Conservation (phyloP, 2,329 filamentous ascomycete genomes). For the Pseudogymnoascus sp. region DNA sequence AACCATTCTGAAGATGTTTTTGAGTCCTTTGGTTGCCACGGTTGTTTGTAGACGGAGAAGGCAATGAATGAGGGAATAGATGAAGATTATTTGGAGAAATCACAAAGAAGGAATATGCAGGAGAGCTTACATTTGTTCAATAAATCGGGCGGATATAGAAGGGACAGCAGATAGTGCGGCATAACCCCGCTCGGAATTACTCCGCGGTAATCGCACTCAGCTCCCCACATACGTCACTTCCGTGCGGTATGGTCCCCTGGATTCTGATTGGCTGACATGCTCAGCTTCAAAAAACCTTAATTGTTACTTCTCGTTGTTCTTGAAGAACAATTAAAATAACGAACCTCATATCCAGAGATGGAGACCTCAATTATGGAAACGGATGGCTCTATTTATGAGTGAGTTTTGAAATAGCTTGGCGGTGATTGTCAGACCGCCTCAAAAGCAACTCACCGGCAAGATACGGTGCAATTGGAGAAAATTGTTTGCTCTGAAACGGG, state of each 20-base stretch:
- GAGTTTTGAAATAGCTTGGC: background rate
- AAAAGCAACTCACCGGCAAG: background rate
- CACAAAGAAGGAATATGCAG: background rate
- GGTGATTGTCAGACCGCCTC: background rate
- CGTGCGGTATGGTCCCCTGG: background rate
- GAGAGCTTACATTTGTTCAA: constrained; percentile 5
- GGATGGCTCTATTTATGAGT: background rate
- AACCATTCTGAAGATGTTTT: constrained; percentile 21
- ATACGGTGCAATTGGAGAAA: background rate
- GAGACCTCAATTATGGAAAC: background rate
- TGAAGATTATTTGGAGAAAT: background rate
- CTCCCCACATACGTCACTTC: constrained; percentile 1
- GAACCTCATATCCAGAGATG: background rate
- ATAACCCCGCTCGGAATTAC: constrained; percentile 6
- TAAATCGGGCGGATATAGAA: constrained; percentile 2
- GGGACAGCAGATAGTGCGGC: constrained; percentile 1
- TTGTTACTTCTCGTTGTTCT: background rate
- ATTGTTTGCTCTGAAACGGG: background rate
- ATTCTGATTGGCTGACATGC: background rate
- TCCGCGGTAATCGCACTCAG: background rate
- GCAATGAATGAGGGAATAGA: background rate
- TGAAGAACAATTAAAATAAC: background rate
- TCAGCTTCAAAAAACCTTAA: constrained; percentile 4
- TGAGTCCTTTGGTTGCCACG: constrained; percentile 2
- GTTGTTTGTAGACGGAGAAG: background rate